phyloP scores from a whole-genome alignment of 805 yeast genomes.

The Metschnikowia colocasiae region DNA sequence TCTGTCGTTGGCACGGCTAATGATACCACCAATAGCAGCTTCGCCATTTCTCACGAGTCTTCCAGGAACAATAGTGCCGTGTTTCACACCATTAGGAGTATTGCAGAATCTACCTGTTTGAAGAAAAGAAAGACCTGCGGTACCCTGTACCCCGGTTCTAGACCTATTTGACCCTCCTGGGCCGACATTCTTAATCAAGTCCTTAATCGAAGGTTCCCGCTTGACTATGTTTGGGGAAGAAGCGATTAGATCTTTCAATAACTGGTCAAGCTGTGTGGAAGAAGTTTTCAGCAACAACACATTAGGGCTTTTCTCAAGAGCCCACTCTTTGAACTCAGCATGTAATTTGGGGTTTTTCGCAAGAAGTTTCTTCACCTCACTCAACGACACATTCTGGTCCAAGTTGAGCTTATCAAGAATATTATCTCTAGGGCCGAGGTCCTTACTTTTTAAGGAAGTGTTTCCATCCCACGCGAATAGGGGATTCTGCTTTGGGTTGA shows the following conservation, averaged over 20 bases:
- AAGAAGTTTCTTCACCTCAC: constrained; percentile 32
- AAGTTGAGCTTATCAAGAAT: constrained; percentile 33
- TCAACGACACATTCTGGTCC: constrained; percentile 23
- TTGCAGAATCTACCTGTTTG: constrained; percentile 65
- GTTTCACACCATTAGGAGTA: constrained; percentile 65
- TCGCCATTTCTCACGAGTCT: constrained; percentile 50
- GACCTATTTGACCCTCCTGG: constrained; percentile 10
- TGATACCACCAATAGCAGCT: constrained; percentile 58
- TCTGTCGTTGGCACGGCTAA: constrained; percentile 33
- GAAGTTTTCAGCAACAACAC: constrained; percentile 24
- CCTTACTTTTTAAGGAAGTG: constrained; percentile 17
- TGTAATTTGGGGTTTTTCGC: constrained; percentile 46
- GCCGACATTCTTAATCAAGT: constrained; percentile 22
- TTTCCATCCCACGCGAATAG: constrained; percentile 36
- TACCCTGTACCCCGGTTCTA: constrained; percentile 47
- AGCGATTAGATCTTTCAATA: constrained; percentile 33
- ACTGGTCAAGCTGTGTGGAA: constrained; percentile 23
- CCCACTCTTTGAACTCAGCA: constrained; percentile 51
- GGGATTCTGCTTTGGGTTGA: constrained; percentile 34
- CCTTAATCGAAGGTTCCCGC: constrained; percentile 21
- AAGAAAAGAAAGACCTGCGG: constrained; percentile 72
- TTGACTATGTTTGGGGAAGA: constrained; percentile 21
- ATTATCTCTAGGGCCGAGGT: constrained; percentile 21
- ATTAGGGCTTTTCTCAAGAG: constrained; percentile 48
- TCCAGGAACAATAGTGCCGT: constrained; percentile 61